Evolutionary conservation across 1,139 yeast species (phyloP), one percentile per base, ranked within the genome.

Genomic region (Taphrina betulina): DNA sequence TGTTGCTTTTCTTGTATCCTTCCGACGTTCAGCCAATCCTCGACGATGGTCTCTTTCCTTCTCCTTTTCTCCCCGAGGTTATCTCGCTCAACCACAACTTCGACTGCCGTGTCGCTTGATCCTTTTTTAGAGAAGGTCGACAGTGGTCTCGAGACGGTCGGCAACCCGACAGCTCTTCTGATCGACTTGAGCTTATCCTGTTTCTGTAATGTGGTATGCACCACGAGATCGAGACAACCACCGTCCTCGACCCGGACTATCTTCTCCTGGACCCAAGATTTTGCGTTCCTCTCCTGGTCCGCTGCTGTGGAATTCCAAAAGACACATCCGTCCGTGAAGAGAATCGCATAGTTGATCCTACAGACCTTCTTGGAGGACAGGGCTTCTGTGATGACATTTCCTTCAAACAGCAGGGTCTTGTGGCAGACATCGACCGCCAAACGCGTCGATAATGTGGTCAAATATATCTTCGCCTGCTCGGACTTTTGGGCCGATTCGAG

Each of bases 11-110:
- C 45, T 35, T 17, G n/a, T n/a, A 20, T 24, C 2, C 36, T 10
- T 4, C n/a, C n/a, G n/a, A n/a, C n/a, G n/a, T n/a, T n/a, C 16
- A 50, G 22, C 54, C 54, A 50, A 10, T 50, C 54, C 33, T 50
- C 54, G 20, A 50, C 40, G 10, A 50, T 29, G 10, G 37, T 35
- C n/a, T 40, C 46, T 26, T 34, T 28, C 2, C 46, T 14, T 22
- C 37, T 22, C 16, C 46, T n/a, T 12, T 23, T 38, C 26, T 41
- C 40, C 3, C 48, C 48, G 7, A 8, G 24, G 19, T 24, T 35
- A 5, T 26, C 45, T n/a, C n/a, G n/a, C n/a, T n/a, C n/a, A n/a
- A n/a, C n/a, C 12, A 26, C 35, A 19, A 41, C n/a, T n/a, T 41
- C 45, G 8, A 28, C 5, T 5, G 28, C 10, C 5, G 33, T 17